Percentiles rank a stretch among this genome's conserved stretches.
These are phyloP conservation scores for Ustulina deusta DNA, from an alignment of 2,329 filamentous ascomycete species.

Conservation along the genomic window DNA sequence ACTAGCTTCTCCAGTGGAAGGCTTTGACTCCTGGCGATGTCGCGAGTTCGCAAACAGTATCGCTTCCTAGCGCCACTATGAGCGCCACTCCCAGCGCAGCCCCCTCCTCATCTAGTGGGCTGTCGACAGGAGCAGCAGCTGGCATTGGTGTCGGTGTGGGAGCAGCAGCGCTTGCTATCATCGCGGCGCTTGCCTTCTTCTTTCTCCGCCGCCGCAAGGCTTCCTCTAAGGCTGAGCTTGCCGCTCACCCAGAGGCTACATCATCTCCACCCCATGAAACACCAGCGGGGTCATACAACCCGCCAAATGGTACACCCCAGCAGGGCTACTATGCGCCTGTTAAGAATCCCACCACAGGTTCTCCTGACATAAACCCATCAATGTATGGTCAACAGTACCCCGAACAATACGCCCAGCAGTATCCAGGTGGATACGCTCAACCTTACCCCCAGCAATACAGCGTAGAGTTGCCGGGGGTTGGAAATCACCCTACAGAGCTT, in stretches of 20 bases:
- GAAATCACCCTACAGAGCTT: slow-evolving; percentile 36
- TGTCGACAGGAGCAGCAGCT: slow-evolving; percentile 51
- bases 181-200: slow-evolving; percentile 46
- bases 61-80: slow-evolving; percentile 31
- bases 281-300: slow-evolving; percentile 20
- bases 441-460: slow-evolving; percentile 41
- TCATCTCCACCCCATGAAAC: slow-evolving; percentile 28
- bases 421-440: slow-evolving; percentile 38
- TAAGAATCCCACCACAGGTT: slow-evolving; percentile 38
- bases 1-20: slow-evolving; percentile 43
- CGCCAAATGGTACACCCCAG: slow-evolving; percentile 29
- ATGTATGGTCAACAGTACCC: slow-evolving; percentile 38
- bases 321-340: slow-evolving; percentile 45
- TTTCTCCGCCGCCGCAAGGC: slow-evolving; percentile 47
- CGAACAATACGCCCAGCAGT: slow-evolving; percentile 37
- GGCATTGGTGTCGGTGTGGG: slow-evolving; percentile 53
- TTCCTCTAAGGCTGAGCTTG: slow-evolving; percentile 13
- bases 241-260: slow-evolving; percentile 8
- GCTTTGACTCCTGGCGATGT: slow-evolving; percentile 43
- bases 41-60: slow-evolving; percentile 30
- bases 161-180: slow-evolving; percentile 42
- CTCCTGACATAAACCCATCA: slow-evolving; percentile 29
- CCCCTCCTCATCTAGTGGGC: slow-evolving; percentile 29
- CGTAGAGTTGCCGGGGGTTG: slow-evolving; percentile 40
- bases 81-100: slow-evolving; percentile 10